These are phyloP conservation scores for Saccharomycopsis sp. DNA, from an alignment of 805 yeast species.

Conservation along the genomic window DNA sequence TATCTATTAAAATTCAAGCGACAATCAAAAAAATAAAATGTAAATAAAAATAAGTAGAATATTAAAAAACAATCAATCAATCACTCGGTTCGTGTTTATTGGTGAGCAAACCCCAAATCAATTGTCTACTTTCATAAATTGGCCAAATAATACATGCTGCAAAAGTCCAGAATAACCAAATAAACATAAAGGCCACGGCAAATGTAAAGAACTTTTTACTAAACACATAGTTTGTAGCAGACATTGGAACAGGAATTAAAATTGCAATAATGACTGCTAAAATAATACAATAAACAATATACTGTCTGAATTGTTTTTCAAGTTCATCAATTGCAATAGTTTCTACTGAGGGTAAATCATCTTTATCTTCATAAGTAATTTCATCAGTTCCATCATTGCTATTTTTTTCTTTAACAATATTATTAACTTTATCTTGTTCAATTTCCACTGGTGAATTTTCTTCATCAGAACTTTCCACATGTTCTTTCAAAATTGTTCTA, in stretches of 20 bases:
- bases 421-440: conserved; percentile 1
- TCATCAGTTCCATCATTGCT: neutral
- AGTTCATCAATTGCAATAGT: conserved; percentile 23
- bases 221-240: conserved; percentile 27
- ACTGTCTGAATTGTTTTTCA: conserved; percentile 25
- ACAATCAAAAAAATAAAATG: too few relatives aligned
- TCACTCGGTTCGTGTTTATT: too few relatives aligned
- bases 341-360: conserved; percentile 22
- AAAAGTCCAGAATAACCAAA: conserved; percentile 29
- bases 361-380: neutral
- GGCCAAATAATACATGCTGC: conserved; percentile 25
- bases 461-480: conserved; percentile 3
- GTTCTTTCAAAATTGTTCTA: conserved; percentile 23
- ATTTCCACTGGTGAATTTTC: neutral
- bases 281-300: conserved; percentile 21
- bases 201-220: conserved; percentile 26
- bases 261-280: conserved; percentile 23
- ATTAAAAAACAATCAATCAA: too few relatives aligned
- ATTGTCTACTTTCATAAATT: conserved; percentile 20
- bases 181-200: conserved; percentile 24
- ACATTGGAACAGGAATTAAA: conserved; percentile 27
- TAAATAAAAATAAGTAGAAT: too few relatives aligned
- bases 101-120: too few relatives aligned
- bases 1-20: too few relatives aligned
- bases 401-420: neutral